Base-by-base conservation (phyloP, 441 rosid species). In the Brassica hybrid region DNA sequence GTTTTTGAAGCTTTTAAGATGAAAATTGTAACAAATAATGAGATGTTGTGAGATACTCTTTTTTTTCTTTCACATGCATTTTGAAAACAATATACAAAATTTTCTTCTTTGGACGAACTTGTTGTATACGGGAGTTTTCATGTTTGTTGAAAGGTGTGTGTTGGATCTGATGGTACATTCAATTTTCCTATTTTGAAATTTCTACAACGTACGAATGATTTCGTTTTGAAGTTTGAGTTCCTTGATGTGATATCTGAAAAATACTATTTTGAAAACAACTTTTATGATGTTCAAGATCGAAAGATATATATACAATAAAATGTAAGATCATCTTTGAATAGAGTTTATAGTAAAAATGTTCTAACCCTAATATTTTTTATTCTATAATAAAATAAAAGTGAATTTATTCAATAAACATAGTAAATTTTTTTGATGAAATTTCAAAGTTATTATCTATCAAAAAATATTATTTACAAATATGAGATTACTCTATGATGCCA, bases 1-100 rank as follows among this genome's bases (percentile, higher is more conserved):
- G 56, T 66, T 58, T 72, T 65, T 30, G 54, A 66, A 71, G 41
- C 59, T 76, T 10, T 69, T 63, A 19, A 56, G 48, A 64, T 70
- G 58, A 38, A 62, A 65, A 8, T 64, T 71, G 71, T 71, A 36
- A 21, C 32, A 18, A 76, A 16, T 34, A 14, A 4, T 48, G 54
- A 59, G 19, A 59, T 10, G 58, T 36, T 36, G 43, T 36, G 34
- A 19, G 34, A 6, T 34, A 27, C 63, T 68, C 14, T 9, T 16
- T 62, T 23, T 34, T 50, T 13, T n/a, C 27, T 0, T 38, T 23
- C 9, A 9, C 56, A 21, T 21, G 23, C 23, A 21, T 27, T 17
- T 66, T 69, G 45, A 43, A 62, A 50, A 30, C 38, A 19, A 13
- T 34, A 34, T 38, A 56, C 7, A 36, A 36, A 1, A 0, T 21